These are phyloP conservation scores for Candida maltosa DNA, from an alignment of 805 yeast genomes.

Conservation along the genomic window DNA sequence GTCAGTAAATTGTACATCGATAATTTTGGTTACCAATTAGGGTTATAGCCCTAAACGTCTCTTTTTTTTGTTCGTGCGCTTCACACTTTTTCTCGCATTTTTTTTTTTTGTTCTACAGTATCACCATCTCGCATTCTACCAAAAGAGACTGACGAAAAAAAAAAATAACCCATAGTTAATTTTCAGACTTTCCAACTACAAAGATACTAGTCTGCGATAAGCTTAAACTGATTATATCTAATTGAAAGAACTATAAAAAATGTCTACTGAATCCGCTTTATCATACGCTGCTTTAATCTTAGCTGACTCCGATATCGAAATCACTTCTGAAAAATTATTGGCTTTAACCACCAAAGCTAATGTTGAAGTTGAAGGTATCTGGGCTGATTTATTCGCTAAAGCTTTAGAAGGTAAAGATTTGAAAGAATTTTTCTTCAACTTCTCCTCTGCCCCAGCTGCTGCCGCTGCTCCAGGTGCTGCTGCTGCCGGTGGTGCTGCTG, in stretches of 20 bases:
- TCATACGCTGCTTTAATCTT: conserved; percentile 50
- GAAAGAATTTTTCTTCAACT: conserved; percentile 48
- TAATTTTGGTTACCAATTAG: no score
- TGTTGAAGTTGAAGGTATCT: conserved; percentile 43
- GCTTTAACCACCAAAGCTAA: conserved; percentile 40
- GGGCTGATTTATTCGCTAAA: conserved; percentile 47
- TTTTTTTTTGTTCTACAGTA: not conserved
- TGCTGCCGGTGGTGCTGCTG: conserved; percentile 33
- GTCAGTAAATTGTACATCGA: no score
- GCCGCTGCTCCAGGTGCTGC: conserved; percentile 35
- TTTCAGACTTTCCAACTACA: no score
- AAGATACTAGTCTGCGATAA: conserved; percentile 49
- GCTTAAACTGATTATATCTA: conserved; percentile 51
- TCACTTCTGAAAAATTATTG: conserved; percentile 42
- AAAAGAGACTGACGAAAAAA: not conserved
- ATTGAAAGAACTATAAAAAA: conserved; percentile 23
- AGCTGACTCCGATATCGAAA: conserved; percentile 47
- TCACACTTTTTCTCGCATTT: no score
- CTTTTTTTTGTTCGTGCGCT: no score
- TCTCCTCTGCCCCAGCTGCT: conserved; percentile 44
- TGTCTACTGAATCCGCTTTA: conserved; percentile 48
- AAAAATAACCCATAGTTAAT: not conserved
- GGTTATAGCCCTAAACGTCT: no score
- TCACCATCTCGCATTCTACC: not conserved
- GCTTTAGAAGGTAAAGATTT: conserved; percentile 46